Conservation (phyloP, 306 rosid species). For the Castanea sativa region DNA sequence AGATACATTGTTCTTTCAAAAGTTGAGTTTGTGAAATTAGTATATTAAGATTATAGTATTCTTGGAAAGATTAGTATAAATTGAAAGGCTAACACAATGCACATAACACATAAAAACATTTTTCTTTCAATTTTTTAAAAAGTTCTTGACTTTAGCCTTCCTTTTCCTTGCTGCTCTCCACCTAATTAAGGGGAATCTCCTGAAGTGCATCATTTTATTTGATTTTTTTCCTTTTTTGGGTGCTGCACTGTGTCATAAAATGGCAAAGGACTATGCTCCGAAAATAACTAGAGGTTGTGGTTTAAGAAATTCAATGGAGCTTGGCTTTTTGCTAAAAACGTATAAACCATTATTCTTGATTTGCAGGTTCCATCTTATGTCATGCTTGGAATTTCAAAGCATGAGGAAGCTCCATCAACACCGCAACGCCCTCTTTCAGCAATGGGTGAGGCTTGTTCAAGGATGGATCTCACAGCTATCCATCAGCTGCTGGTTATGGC, state of each 20-base stretch:
- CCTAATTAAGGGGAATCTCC: background rate
- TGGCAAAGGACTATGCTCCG: background rate
- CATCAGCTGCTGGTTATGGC: conserved; percentile 86
- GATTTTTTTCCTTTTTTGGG: background rate
- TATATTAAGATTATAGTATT: too few relatives aligned
- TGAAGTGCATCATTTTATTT: background rate
- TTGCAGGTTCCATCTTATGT: conserved; percentile 76
- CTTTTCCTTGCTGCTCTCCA: background rate
- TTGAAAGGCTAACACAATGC: background rate
- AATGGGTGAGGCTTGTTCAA: conserved; percentile 98
- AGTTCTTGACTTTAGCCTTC: background rate
- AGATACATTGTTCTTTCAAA: background rate
- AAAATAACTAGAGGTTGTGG: background rate
- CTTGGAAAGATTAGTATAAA: background rate
- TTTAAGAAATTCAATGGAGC: conserved; percentile 14
- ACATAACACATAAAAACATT: too few relatives aligned
- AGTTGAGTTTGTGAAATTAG: too few relatives aligned
- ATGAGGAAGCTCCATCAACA: conserved; percentile 79
- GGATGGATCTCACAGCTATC: conserved; percentile 99
- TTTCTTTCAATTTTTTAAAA: background rate
- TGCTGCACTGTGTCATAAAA: background rate
- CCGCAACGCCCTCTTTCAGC: conserved; percentile 94
- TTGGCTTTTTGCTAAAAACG: conserved; percentile 2
- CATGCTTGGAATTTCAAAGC: conserved; percentile 88
- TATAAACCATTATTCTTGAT: conserved; percentile 16